These are phyloP conservation scores for Populus davidiana DNA, from an alignment of 345 rosid genomes.

Conservation along the genomic window DNA sequence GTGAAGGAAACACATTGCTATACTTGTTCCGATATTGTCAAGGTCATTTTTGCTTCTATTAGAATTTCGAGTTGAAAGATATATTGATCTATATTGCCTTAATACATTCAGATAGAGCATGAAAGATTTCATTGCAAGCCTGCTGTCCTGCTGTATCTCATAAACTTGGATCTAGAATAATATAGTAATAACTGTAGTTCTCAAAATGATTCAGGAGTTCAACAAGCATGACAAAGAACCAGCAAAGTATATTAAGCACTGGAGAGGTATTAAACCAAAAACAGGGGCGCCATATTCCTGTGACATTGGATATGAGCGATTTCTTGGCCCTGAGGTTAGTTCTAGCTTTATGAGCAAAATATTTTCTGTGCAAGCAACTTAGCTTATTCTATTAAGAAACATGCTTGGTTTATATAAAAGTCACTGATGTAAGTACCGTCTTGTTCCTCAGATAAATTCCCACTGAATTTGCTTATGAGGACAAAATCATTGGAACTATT, in stretches of 20 bases:
- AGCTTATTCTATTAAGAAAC: neutral
- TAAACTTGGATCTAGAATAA: neutral
- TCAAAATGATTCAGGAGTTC: conserved; percentile 61
- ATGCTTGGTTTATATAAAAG: neutral
- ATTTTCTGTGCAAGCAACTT: neutral
- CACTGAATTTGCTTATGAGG: neutral
- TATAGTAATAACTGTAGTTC: neutral
- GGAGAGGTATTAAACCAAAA: conserved; percentile 92
- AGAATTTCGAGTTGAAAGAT: conserved; percentile 10
- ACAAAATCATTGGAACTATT: conserved; percentile 8
- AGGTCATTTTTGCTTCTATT: conserved; percentile 46
- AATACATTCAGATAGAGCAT: neutral
- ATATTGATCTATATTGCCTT: neutral
- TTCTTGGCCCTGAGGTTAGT: conserved; percentile 96
- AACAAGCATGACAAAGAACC: conserved; percentile 98
- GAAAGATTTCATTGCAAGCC: neutral
- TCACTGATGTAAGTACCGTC: conserved; percentile 6
- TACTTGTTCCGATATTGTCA: conserved; percentile 91
- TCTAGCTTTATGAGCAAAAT: conserved; percentile 11
- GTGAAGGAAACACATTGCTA: conserved; percentile 92
- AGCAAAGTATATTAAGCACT: conserved; percentile 76
- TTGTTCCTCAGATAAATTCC: neutral
- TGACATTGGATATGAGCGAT: conserved; percentile 93
- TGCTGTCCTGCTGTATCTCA: neutral
- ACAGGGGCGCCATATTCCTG: conserved; percentile 97